Base-by-base conservation (phyloP, 73 alveolate species). In the Paramecium sonneborni region DNA sequence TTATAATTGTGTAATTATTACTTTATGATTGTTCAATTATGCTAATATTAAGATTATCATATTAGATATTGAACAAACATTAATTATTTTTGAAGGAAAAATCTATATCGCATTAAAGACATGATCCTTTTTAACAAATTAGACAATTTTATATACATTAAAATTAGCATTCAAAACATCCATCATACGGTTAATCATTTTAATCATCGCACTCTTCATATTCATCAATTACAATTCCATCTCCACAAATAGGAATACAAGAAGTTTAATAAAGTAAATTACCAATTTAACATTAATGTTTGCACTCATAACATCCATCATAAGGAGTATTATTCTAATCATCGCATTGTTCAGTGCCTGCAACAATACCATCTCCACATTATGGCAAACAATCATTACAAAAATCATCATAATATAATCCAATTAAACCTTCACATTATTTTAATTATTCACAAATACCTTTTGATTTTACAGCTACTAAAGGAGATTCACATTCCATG, bases 171-270 rank as follows among this genome's bases (percentile, higher is more conserved):
- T 52, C 68, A 52, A 18, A 52, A 52, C 68, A 52, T 52, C 68
- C 68, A 52, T 52, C 68, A 52, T n/a, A 52, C 18, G 20, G 34
- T 18, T 20, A 28, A 20, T 52, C 26, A 52, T 52, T 52, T 18
- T 15, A 3, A 52, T 52, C 68, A 52, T 52, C 68, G 23, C 68
- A 52, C 1, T 52, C 68, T 18, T 52, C 68, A 32, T 9, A 32
- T 24, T 69, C 21, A 30, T n/a, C 12, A 3, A 24, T 1, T 21
- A 37, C 9, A 18, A 52, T 52, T 24, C 90, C 90, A 44, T 79
- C 55, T 41, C 90, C 90, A 79, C 90, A 79, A 18, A 52, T 32
- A 34, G 94, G 96, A 74, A 88, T 94, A 32, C 97, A 95, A 21
- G 57, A 46, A 39, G 76, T 88, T 15, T 9, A 9, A 18, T 30